Evolutionary conservation across 805 yeast genomes (phyloP).

Genomic region (Candida fluviatilis): DNA sequence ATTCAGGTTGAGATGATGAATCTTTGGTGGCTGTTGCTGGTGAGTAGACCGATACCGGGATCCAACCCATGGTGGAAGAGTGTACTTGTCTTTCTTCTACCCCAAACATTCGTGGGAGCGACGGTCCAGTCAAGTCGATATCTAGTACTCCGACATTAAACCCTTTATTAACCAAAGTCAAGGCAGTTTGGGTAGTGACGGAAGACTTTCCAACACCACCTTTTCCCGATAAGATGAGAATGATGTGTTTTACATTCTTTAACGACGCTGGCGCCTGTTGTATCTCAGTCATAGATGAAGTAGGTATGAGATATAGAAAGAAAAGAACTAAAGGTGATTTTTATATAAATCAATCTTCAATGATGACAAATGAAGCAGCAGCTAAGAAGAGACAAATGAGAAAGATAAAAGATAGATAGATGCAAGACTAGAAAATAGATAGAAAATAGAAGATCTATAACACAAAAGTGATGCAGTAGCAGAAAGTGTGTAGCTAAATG

Average conservation of each 20-base stretch:
- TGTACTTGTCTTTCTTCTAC: slow-evolving; percentile 74
- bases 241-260: slow-evolving; percentile 63
- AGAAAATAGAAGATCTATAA: too few relatives aligned
- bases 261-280: slow-evolving; percentile 30
- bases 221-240: slow-evolving; percentile 85
- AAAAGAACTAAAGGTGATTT: too few relatives aligned
- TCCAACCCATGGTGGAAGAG: slow-evolving; percentile 85
- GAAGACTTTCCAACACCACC: slow-evolving; percentile 98
- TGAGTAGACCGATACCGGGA: slow-evolving; percentile 71
- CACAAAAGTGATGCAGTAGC: too few relatives aligned
- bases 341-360: too few relatives aligned
- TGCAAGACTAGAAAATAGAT: too few relatives aligned
- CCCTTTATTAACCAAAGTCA: slow-evolving; percentile 69
- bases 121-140: slow-evolving; percentile 95
- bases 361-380: too few relatives aligned
- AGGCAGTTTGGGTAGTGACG: slow-evolving; percentile 88
- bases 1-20: neutral
- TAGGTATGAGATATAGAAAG: too few relatives aligned
- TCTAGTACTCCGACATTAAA: slow-evolving; percentile 90
- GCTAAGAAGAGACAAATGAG: too few relatives aligned
- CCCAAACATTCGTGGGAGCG: slow-evolving; percentile 95
- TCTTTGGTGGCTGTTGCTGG: too few relatives aligned
- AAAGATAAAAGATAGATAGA: too few relatives aligned
- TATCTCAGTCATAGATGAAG: slow-evolving; percentile 4
- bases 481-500: too few relatives aligned